These are phyloP conservation scores for Sporodiniella umbellata DNA, from an alignment of 371 early-diverging fungal species.

Conservation along the genomic window DNA sequence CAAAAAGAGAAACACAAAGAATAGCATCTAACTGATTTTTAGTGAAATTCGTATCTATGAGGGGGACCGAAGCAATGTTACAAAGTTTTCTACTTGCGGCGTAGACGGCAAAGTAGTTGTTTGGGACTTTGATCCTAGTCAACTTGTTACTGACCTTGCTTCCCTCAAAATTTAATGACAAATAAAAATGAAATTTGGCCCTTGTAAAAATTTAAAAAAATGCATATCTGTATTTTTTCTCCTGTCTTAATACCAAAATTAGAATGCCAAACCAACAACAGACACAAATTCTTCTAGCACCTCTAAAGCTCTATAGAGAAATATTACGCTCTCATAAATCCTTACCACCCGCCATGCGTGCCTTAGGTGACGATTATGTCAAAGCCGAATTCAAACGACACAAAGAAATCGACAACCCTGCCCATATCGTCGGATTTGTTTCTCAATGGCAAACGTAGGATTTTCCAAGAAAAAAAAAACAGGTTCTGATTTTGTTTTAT, in stretches of 20 bases:
- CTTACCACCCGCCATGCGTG: slow-evolving; percentile 57
- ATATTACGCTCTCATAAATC: slow-evolving; percentile 58
- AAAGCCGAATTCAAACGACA: slow-evolving; percentile 65
- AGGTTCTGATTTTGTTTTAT: neutral
- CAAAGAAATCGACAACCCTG: slow-evolving; percentile 59
- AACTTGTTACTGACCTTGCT: slow-evolving; percentile 36
- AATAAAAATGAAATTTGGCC: neutral
- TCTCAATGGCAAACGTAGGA: slow-evolving; percentile 65
- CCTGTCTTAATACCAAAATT: neutral
- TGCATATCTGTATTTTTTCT: neutral
- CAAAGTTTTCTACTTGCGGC: slow-evolving; percentile 78
- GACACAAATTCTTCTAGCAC: slow-evolving; percentile 43
- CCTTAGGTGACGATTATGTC: slow-evolving; percentile 66
- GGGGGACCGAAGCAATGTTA: slow-evolving; percentile 56
- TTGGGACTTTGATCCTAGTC: slow-evolving; percentile 69
- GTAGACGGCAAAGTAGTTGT: slow-evolving; percentile 91
- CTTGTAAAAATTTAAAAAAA: too few relatives aligned
- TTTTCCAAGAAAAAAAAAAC: neutral
- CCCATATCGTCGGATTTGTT: slow-evolving; percentile 64
- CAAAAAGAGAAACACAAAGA: neutral
- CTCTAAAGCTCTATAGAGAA: slow-evolving; percentile 56
- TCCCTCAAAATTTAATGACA: slow-evolving; percentile 32
- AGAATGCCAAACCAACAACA: slow-evolving; percentile 3
- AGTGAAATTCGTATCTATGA: slow-evolving; percentile 62
- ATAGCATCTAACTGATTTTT: neutral